Base-by-base conservation (phyloP, 352 stramenopile genomes). In the Thraustochytrium sp. region DNA sequence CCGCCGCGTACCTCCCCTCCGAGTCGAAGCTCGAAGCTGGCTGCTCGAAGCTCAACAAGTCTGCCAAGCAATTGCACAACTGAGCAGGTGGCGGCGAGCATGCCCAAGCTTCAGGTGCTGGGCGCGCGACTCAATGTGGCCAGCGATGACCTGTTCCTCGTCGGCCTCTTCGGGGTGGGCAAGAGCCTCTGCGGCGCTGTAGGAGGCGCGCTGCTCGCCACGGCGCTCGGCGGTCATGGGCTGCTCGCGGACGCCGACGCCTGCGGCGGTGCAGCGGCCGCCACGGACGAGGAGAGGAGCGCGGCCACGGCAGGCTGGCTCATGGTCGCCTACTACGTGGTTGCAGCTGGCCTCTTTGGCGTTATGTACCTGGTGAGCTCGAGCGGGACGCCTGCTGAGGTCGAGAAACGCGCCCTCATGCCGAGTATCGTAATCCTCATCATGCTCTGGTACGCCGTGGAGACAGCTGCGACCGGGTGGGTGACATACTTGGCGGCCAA, bases 81-180 rank as follows among this genome's bases (percentile, higher is more conserved):
- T 16, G 16, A 49, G 5, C 5, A 49, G 5, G 13, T 21, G 4
- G 5, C 21, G 13, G 40, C 16, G 9, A 73, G 37, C 16, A 75
- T 75, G 63, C 63, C 63, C 23, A 53, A 40, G 63, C 29, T 75
- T 5, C 9, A 53, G n/a, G 63, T 75, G 36, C 0, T 36, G 23
- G 63, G 63, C 29, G 29, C 23, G 23, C 21, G 13, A n/a, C 46
- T 75, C 63, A 75, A 53, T 23, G 63, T 75, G 36, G 63, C n/a
- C n/a, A 53, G 36, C 36, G 63, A 75, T 54, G 63, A 75, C 63
- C 23, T 75, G 40, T 75, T 75, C 63, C 5, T 75, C 21, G 29
- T 34, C 29, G 63, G 29, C 8, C 26, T 53, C 40, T 36, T 75
- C 16, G 63, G 63, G 5, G 29, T 75, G 9, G 46, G 5, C 63